These are phyloP conservation scores for Phytophthora foliorum DNA, from an alignment of 352 stramenopile species.

Conservation along the genomic window DNA sequence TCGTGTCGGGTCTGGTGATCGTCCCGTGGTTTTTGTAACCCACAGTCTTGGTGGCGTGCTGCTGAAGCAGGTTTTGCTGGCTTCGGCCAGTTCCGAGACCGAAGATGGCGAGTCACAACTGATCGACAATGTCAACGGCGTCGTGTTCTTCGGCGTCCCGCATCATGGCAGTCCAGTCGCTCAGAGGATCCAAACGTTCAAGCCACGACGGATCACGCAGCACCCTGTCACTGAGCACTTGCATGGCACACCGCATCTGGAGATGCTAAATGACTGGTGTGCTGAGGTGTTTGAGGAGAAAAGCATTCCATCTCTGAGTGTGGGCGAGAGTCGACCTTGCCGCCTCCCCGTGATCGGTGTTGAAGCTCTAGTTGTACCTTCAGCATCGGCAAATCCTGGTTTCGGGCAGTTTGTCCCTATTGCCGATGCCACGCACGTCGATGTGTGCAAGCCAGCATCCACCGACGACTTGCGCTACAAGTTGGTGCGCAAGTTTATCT, in stretches of 20 bases:
- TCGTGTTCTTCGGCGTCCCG: constrained; percentile 84
- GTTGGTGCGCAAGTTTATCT: constrained; percentile 73
- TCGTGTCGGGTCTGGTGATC: constrained; percentile 62
- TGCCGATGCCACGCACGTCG: constrained; percentile 71
- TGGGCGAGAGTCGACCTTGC: constrained; percentile 75
- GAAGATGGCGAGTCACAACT: constrained; percentile 32
- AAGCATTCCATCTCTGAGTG: constrained; percentile 65
- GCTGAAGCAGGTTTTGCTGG: constrained; percentile 84
- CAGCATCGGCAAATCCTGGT: constrained; percentile 72
- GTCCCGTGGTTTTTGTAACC: constrained; percentile 86
- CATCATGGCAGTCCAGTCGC: constrained; percentile 85
- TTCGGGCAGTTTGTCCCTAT: constrained; percentile 78
- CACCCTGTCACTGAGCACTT: constrained; percentile 81
- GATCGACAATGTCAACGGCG: constrained; percentile 71
- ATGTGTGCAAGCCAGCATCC: constrained; percentile 81
- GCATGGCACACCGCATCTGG: constrained; percentile 76
- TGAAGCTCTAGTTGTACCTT: constrained; percentile 79
- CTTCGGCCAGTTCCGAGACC: constrained; percentile 38
- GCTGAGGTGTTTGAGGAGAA: constrained; percentile 59
- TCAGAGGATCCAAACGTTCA: constrained; percentile 70
- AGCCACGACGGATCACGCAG: constrained; percentile 56
- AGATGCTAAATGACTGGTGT: constrained; percentile 88
- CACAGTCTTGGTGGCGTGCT: constrained; percentile 88
- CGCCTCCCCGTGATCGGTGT: constrained; percentile 72
- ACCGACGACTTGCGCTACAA: constrained; percentile 68